phyloP scores from a whole-genome alignment of 352 stramenopile genomes.

The Phytopythium chamaehyphon region DNA sequence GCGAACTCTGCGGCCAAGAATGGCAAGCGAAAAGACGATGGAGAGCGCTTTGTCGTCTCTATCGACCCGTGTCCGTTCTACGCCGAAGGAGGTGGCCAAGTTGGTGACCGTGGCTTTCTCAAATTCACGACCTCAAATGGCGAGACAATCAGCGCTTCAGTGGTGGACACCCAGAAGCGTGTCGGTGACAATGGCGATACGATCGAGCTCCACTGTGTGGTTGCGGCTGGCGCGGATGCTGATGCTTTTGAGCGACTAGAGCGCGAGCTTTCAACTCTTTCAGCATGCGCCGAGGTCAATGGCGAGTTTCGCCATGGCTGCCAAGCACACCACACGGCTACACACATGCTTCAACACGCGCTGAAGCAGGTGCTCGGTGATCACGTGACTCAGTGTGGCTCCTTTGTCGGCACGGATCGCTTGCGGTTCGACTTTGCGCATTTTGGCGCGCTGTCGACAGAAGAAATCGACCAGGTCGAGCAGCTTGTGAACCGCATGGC shows the following conservation, averaged over 20 bases:
- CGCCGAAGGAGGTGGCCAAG: constrained; percentile 68
- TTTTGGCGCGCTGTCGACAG: constrained; percentile 58
- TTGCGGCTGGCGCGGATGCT: constrained; percentile 15
- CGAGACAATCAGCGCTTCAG: constrained; percentile 11
- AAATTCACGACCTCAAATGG: constrained; percentile 13
- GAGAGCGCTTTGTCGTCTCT: constrained; percentile 18
- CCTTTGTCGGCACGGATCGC: constrained; percentile 49
- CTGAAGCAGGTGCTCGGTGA: constrained; percentile 64
- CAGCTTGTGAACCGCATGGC: constrained; percentile 55
- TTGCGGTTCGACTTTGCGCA: constrained; percentile 84
- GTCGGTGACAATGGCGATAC: constrained; percentile 36
- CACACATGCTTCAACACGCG: constrained; percentile 68
- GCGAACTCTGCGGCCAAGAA: constrained; percentile 7
- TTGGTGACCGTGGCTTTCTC: constrained; percentile 56
- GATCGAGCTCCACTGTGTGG: constrained; percentile 41
- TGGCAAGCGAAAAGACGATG: background rate
- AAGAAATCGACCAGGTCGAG: constrained; percentile 60
- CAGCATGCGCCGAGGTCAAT: constrained; percentile 36
- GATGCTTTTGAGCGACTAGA: constrained; percentile 24
- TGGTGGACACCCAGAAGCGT: constrained; percentile 42
- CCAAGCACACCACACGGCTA: constrained; percentile 70
- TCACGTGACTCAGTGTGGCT: constrained; percentile 72
- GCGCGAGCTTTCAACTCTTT: constrained; percentile 18
- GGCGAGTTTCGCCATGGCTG: constrained; percentile 42
- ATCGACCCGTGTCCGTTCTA: constrained; percentile 74